These are phyloP conservation scores for Annulohypoxylon nitens DNA, from an alignment of 495 filamentous ascomycete genomes.

Conservation along the genomic window DNA sequence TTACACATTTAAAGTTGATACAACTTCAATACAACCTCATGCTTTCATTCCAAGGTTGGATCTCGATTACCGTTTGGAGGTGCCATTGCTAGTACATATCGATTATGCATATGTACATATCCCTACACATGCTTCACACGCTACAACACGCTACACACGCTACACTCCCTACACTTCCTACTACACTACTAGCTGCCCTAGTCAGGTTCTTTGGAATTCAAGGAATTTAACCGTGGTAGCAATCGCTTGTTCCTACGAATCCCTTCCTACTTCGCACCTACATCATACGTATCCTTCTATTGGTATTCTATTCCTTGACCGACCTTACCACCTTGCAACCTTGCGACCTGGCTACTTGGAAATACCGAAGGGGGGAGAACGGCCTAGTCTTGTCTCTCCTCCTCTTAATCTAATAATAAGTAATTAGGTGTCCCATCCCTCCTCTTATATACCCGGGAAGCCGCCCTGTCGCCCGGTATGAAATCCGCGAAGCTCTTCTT, in stretches of 20 bases:
- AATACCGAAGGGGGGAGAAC: conserved; percentile 38
- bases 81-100: not conserved
- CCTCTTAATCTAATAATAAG: conserved; percentile 39
- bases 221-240: conserved; percentile 46
- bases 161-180: too few species aligned
- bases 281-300: conserved; percentile 27
- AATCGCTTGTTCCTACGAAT: conserved; percentile 25
- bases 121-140: not conserved
- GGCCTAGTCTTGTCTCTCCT: conserved; percentile 35
- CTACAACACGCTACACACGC: too few species aligned
- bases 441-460: conserved; percentile 38
- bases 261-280: conserved; percentile 21
- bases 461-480: conserved; percentile 63
- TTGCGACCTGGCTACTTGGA: not conserved
- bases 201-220: conserved; percentile 35
- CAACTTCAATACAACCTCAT: conserved; percentile 8
- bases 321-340: not conserved
- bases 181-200: not conserved
- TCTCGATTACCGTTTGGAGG: conserved; percentile 1
- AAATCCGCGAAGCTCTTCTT: conserved; percentile 77
- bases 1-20: conserved; percentile 16
- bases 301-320: conserved; percentile 12
- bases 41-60: conserved; percentile 14
- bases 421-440: conserved; percentile 38
- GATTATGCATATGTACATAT: conserved; percentile 22